Conservation (phyloP, 2,329 filamentous ascomycete species). For the Parafenestella ontariensis region DNA sequence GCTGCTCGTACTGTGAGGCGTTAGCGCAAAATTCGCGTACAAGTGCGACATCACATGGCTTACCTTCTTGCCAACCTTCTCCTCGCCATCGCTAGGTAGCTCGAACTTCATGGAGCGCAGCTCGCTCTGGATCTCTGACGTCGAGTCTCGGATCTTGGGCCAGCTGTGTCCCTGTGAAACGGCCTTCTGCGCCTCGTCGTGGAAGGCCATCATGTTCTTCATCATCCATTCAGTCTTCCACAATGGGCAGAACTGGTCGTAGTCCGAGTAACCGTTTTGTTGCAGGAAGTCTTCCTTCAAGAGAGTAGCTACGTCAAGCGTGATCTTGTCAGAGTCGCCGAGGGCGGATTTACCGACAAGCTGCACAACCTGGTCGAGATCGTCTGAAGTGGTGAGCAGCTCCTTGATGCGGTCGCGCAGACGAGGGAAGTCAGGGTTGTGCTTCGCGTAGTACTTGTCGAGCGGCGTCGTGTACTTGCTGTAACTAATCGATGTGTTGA, state of each 20-base stretch:
- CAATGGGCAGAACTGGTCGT: slow-evolving; percentile 98
- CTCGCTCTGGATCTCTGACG: slow-evolving; percentile 81
- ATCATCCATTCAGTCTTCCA: slow-evolving; percentile 99
- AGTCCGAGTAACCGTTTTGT: slow-evolving; percentile 98
- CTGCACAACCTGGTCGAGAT: slow-evolving; percentile 98
- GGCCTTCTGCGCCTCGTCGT: slow-evolving; percentile 96
- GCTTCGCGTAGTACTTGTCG: slow-evolving; percentile 92
- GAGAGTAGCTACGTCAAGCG: slow-evolving; percentile 86
- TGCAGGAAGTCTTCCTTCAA: slow-evolving; percentile 99
- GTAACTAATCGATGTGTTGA: slow-evolving; percentile 95
- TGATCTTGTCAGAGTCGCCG: slow-evolving; percentile 98
- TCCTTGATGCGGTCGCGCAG: slow-evolving; percentile 93
- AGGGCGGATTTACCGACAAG: slow-evolving; percentile 96
- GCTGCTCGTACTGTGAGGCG: slow-evolving; percentile 78
- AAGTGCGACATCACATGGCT: slow-evolving; percentile 27
- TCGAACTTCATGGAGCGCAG: slow-evolving; percentile 97
- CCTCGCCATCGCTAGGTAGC: slow-evolving; percentile 83
- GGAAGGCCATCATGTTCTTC: slow-evolving; percentile 98
- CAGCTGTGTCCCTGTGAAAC: slow-evolving; percentile 89
- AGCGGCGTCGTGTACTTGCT: slow-evolving; percentile 92
- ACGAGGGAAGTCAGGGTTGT: slow-evolving; percentile 91
- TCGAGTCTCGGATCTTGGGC: slow-evolving; percentile 91
- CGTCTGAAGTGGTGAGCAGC: slow-evolving; percentile 92
- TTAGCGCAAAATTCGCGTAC: slow-evolving; percentile 46
- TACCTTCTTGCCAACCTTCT: slow-evolving; percentile 83